Percentiles rank a stretch among this genome's conserved stretches.
These are phyloP conservation scores for Penicillium paradoxum DNA, from an alignment of 495 filamentous ascomycete genomes.

Conservation along the genomic window DNA sequence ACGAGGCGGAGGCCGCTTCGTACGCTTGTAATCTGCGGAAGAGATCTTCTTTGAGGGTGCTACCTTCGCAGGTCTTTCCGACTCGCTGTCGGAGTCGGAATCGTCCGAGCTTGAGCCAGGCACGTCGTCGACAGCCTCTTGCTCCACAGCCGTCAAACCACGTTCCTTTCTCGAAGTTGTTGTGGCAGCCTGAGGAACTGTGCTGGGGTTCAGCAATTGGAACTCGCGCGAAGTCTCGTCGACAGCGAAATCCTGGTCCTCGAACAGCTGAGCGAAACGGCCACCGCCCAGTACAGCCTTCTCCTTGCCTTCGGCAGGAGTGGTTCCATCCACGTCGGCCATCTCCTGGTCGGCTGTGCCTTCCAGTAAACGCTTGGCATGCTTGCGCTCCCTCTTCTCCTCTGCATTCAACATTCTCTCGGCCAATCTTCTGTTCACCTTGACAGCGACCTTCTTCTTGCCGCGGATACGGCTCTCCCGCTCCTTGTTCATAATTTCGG, in stretches of 20 bases:
- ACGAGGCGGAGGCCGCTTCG: constrained; percentile 49
- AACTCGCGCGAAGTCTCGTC: constrained; percentile 90
- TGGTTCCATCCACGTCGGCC: constrained; percentile 26
- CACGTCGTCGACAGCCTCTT: constrained; percentile 52
- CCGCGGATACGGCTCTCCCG: constrained; percentile 86
- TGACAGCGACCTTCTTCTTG: constrained; percentile 86
- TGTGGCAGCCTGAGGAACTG: constrained; percentile 25
- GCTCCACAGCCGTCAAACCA: constrained; percentile 63
- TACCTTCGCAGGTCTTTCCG: constrained; percentile 22
- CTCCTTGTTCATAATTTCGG: constrained; percentile 92
- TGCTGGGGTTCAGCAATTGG: constrained; percentile 80
- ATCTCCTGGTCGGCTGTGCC: constrained; percentile 52
- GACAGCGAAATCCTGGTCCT: constrained; percentile 87
- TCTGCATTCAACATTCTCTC: constrained; percentile 77
- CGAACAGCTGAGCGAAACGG: constrained; percentile 84
- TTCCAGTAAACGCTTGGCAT: constrained; percentile 51
- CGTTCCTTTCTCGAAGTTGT: constrained; percentile 36
- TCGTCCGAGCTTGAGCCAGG: constrained; percentile 44
- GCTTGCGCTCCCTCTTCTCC: constrained; percentile 71
- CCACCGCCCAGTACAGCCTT: constrained; percentile 67
- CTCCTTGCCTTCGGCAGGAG: constrained; percentile 25
- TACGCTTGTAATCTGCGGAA: constrained; percentile 40
- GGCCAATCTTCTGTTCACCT: constrained; percentile 77
- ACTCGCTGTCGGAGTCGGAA: constrained; percentile 38
- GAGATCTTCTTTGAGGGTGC: constrained; percentile 58